A percentile compares a stretch with the other conserved stretches of the same genome.
Evolutionary conservation across 768 basidiomycete species (phyloP).

Genomic region (Pulveroboletus sp.): DNA sequence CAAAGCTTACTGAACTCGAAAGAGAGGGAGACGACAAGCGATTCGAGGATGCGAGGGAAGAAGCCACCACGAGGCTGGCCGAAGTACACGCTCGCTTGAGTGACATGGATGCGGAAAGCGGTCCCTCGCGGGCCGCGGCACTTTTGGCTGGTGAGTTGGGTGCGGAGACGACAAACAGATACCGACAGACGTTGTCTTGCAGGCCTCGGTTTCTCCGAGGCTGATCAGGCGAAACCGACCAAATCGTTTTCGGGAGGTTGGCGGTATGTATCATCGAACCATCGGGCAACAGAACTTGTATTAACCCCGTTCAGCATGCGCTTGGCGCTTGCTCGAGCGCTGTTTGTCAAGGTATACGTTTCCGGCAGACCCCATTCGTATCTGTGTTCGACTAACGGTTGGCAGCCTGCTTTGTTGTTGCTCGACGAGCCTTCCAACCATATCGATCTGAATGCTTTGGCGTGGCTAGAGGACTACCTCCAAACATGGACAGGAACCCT

Average conservation of each 20-base stretch:
- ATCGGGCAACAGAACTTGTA: neutral
- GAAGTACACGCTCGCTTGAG: conserved; percentile 87
- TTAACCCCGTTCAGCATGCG: conserved; percentile 65
- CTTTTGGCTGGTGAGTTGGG: conserved; percentile 67
- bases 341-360: conserved; percentile 81
- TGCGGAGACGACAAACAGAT: neutral
- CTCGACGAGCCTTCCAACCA: conserved; percentile 97
- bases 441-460: conserved; percentile 93
- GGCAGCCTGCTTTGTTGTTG: conserved; percentile 68
- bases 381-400: conserved; percentile 5
- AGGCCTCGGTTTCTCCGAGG: conserved; percentile 90
- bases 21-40: conserved; percentile 70
- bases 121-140: conserved; percentile 88
- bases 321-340: conserved; percentile 87
- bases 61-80: conserved; percentile 70
- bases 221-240: conserved; percentile 79
- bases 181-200: neutral
- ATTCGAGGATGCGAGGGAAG: conserved; percentile 82
- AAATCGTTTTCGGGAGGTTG: conserved; percentile 94
- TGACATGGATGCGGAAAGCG: conserved; percentile 99
- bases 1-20: conserved; percentile 67
- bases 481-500: conserved; percentile 93
- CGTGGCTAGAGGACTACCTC: conserved; percentile 96
- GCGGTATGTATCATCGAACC: conserved; percentile 46
- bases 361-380: neutral